Base-by-base conservation (phyloP, 192 early-diverging fungal species). In the Backusella liffmaniae region DNA sequence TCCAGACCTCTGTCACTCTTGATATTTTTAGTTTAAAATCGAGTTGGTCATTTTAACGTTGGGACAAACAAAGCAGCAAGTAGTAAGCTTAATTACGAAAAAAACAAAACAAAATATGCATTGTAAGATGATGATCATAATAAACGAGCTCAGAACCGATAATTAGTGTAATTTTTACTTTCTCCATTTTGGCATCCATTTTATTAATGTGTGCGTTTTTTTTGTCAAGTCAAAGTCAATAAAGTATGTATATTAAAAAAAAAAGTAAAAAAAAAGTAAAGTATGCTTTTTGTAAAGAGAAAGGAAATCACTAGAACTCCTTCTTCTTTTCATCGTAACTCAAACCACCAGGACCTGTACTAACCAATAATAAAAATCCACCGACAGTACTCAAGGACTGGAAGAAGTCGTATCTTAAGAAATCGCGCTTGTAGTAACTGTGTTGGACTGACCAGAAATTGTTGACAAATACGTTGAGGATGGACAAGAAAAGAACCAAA, bases 401-500 rank as follows among this genome's bases (percentile, higher is more conserved):
- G 92, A 98, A 99, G 82, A 99, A 99, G 85, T 99, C 97, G 82
- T 98, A 99, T 83, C 97, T 94, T 76, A 96, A 91, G 82, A 97
- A 99, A 76, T 98, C 97, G 82, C 93, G 86, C 79, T 94, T 92
- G 3, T 91, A 90, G 66, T 94, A 92, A 62, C 84, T 87, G 69
- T 91, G 92, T 76, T 95, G 92, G 62, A 97, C 90, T 95, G 92
- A 89, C 97, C 97, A 98, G 89, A 94, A 99, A 88, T 98, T 98
- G 85, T 99, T 98, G 67, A 98, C 89, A 13, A 95, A 78, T 49
- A 99, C 87, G 82, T 99, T 98, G 80, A 91, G 92, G 70, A 99
- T 86, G 35, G 91, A 93, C 70, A 99, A 77, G 76, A 99, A 91
- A 32, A 95, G 82, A 51, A 98, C 93, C 49, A 99, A 79, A 67